Percentiles rank a stretch among this genome's conserved stretches.
These are phyloP conservation scores for Blastobotrys buckinghamii DNA, from an alignment of 1,139 yeast genomes.

Conservation along the genomic window DNA sequence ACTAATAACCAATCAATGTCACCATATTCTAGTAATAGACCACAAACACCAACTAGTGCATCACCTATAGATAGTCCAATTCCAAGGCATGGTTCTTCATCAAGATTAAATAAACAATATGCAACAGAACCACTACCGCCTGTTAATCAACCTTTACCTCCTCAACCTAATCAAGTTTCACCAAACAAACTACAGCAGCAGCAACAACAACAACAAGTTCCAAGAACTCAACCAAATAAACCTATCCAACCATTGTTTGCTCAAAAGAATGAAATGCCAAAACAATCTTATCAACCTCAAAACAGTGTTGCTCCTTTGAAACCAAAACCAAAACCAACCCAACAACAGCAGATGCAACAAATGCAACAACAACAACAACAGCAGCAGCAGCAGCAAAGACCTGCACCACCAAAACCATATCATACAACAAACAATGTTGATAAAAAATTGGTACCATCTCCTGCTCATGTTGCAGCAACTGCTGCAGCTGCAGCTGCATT, in stretches of 20 bases:
- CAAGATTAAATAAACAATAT: conserved; percentile 20
- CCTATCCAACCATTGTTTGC: conserved; percentile 13
- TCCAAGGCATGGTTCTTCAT: conserved; percentile 20
- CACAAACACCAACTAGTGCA: conserved; percentile 8
- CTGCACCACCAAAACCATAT: background rate
- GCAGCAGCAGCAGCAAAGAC: conserved; percentile 18
- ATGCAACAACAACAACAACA: conserved; percentile 15
- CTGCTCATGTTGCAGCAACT: conserved; percentile 31
- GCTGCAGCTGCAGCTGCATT: conserved; percentile 30
- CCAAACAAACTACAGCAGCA: conserved; percentile 4
- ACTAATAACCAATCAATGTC: background rate
- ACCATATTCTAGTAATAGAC: background rate
- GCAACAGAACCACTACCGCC: conserved; percentile 11
- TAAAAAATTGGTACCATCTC: conserved; percentile 21
- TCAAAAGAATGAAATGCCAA: conserved; percentile 8
- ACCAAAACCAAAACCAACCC: conserved; percentile 14
- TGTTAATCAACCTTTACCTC: conserved; percentile 15
- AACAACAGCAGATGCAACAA: conserved; percentile 16
- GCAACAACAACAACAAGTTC: conserved; percentile 7
- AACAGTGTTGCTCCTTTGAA: conserved; percentile 12
- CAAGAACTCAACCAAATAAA: conserved; percentile 11
- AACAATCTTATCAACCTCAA: conserved; percentile 9
- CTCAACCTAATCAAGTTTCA: conserved; percentile 17
- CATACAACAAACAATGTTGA: conserved; percentile 11
- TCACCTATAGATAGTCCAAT: conserved; percentile 13